phyloP scores from a whole-genome alignment of 2,329 filamentous ascomycete species.

The Lasiodiplodia sp. region DNA sequence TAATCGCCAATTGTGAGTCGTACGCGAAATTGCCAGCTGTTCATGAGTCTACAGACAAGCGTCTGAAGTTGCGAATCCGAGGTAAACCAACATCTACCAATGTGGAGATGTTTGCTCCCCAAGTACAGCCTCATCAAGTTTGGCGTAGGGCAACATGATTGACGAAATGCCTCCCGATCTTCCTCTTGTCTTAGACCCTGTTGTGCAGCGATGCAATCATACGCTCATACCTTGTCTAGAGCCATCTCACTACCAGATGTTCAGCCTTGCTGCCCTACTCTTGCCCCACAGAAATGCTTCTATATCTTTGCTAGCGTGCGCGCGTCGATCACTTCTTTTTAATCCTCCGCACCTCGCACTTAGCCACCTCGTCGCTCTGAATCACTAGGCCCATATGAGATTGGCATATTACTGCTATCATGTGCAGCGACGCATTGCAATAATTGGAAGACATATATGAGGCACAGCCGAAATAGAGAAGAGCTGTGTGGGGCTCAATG shows the following conservation, averaged over 20 bases:
- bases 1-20: background rate
- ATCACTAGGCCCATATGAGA: background rate
- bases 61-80: background rate
- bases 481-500: background rate
- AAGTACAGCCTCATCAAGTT: background rate
- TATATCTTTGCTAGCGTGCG: background rate
- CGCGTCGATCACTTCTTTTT: background rate
- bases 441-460: background rate
- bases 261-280: background rate
- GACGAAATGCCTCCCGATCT: background rate
- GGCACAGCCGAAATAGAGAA: background rate
- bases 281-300: background rate
- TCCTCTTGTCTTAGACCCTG: conserved; percentile 7
- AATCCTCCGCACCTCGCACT: background rate
- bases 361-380: background rate
- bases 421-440: background rate
- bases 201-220: background rate
- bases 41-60: background rate
- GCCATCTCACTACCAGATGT: too few species aligned
- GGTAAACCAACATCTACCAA: background rate
- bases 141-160: background rate
- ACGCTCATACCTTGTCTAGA: background rate
- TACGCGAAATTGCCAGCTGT: background rate
- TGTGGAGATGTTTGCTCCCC: background rate
- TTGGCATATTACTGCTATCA: background rate